A percentile compares a stretch with the other conserved stretches of the same genome.
These are phyloP conservation scores for Xerocomus amazonicus DNA, from an alignment of 1,284 basidiomycete genomes.

Conservation along the genomic window DNA sequence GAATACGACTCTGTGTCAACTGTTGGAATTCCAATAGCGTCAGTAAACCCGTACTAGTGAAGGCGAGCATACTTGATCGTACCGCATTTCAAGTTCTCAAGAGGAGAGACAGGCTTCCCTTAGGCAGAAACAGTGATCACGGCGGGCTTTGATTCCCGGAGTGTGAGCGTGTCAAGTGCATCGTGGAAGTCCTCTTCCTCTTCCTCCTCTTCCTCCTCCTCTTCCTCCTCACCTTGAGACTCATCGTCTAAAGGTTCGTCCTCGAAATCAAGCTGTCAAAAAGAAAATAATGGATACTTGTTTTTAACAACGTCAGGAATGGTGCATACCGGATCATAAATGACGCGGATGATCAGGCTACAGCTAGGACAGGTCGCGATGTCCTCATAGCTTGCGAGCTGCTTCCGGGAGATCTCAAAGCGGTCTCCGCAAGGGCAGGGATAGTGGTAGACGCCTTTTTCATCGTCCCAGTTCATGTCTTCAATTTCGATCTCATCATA, in stretches of 20 bases:
- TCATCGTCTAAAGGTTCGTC: slow-evolving; percentile 55
- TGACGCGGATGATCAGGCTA: slow-evolving; percentile 87
- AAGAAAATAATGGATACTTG: neutral
- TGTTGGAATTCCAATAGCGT: neutral
- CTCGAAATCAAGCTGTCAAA: slow-evolving; percentile 63
- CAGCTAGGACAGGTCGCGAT: slow-evolving; percentile 98
- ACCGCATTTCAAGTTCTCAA: neutral
- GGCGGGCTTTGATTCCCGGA: slow-evolving; percentile 32
- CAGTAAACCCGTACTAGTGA: neutral
- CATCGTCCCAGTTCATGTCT: slow-evolving; percentile 90
- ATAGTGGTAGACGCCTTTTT: slow-evolving; percentile 85
- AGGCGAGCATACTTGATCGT: slow-evolving; percentile 2
- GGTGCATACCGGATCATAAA: slow-evolving; percentile 88
- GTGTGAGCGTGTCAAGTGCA: slow-evolving; percentile 59
- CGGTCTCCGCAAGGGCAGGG: slow-evolving; percentile 98
- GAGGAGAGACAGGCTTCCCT: neutral
- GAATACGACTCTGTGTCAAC: neutral
- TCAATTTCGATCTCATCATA: slow-evolving; percentile 96
- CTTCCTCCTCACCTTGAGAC: slow-evolving; percentile 38
- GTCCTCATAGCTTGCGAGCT: slow-evolving; percentile 90
- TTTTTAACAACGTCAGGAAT: neutral
- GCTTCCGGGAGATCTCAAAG: slow-evolving; percentile 90
- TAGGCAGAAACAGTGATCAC: slow-evolving; percentile 19
- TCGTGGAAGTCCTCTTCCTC: slow-evolving; percentile 57
- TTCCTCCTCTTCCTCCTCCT: slow-evolving; percentile 40